Conservation (phyloP, 2,329 filamentous ascomycete species). For the Xylaria digitata region DNA sequence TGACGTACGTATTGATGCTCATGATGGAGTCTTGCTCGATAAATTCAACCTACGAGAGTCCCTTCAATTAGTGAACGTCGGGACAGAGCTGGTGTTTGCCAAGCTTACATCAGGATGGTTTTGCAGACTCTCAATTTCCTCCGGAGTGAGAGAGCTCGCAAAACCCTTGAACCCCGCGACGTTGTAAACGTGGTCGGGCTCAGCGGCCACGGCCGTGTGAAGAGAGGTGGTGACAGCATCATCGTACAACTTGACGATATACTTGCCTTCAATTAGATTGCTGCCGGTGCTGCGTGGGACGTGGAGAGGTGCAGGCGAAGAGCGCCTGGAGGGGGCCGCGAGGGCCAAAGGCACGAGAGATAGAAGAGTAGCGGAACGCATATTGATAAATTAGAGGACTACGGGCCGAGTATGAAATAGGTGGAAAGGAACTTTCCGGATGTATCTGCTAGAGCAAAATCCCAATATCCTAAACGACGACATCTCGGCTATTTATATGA, state of each 20-base stretch:
- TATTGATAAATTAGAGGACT: slow-evolving; percentile 35
- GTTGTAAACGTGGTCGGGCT: slow-evolving; percentile 51
- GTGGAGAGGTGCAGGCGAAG: slow-evolving; percentile 48
- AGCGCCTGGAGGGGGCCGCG: slow-evolving; percentile 49
- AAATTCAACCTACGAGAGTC: slow-evolving; percentile 48
- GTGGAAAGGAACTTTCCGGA: slow-evolving; percentile 23
- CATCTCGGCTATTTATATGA: slow-evolving; percentile 46
- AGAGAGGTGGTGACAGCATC: slow-evolving; percentile 49
- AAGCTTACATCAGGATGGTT: slow-evolving; percentile 54
- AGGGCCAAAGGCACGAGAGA: slow-evolving; percentile 47
- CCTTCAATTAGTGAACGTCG: slow-evolving; percentile 29
- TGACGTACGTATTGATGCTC: slow-evolving; percentile 48
- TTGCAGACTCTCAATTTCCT: slow-evolving; percentile 56
- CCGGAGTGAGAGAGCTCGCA: slow-evolving; percentile 56
- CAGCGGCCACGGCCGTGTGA: slow-evolving; percentile 44
- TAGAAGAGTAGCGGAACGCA: slow-evolving; percentile 45
- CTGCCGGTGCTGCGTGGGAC: slow-evolving; percentile 43
- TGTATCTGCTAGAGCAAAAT: slow-evolving; percentile 32
- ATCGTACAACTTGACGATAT: slow-evolving; percentile 60
- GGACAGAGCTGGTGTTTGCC: not conserved
- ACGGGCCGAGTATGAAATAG: slow-evolving; percentile 24
- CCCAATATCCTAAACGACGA: slow-evolving; percentile 29
- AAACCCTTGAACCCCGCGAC: slow-evolving; percentile 56
- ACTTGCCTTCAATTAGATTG: slow-evolving; percentile 53
- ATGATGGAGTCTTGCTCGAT: slow-evolving; percentile 51